phyloP scores from a whole-genome alignment of 345 rosid species.

The Orychophragmus violaceus region DNA sequence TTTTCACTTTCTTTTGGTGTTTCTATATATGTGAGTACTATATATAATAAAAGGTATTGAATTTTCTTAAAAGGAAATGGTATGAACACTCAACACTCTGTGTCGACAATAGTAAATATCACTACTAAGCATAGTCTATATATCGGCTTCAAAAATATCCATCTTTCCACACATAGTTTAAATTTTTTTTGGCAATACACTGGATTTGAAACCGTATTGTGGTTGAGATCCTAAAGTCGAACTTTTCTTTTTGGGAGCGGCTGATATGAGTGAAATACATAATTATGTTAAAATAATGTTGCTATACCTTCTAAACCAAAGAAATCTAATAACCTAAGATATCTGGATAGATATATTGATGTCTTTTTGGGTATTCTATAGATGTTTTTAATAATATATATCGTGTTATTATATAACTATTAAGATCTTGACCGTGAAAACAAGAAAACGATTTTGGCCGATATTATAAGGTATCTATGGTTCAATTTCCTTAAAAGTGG shows the following conservation, averaged over 20 bases:
- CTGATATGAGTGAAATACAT: background rate
- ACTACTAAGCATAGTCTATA: background rate
- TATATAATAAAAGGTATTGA: background rate
- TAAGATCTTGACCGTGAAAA: background rate
- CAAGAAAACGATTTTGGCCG: background rate
- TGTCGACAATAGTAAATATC: background rate
- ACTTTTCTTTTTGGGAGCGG: background rate
- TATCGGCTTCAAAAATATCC: background rate
- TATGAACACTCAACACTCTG: background rate
- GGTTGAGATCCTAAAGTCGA: background rate
- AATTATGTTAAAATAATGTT: too few relatives aligned
- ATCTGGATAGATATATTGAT: too few relatives aligned
- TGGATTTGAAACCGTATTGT: background rate
- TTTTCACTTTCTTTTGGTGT: too few relatives aligned
- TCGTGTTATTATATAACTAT: too few relatives aligned
- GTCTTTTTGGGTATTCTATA: too few relatives aligned
- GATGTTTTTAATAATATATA: background rate
- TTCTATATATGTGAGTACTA: too few relatives aligned
- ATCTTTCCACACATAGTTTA: background rate
- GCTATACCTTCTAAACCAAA: too few relatives aligned
- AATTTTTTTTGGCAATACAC: background rate
- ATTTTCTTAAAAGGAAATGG: background rate
- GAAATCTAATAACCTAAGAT: too few relatives aligned
- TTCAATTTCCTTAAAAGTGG: background rate
- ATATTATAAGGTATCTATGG: background rate